Percentiles rank a stretch among this genome's conserved stretches.
Conservation (phyloP, 108 stramenopile genomes). For the Pseudonitzschia multistriata region DNA sequence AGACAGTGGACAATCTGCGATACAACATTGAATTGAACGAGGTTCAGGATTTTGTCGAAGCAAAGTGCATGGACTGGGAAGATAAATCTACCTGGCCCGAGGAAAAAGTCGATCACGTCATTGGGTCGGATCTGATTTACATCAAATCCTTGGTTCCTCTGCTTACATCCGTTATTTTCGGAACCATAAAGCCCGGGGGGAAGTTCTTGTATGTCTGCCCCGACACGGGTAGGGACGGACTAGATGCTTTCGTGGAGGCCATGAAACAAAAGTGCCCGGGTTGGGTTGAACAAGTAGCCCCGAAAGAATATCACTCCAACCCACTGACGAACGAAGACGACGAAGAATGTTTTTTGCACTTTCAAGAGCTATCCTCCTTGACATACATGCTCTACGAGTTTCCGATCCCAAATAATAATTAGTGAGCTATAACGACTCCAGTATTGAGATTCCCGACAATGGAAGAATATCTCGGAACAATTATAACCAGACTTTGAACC, state of each 20-base stretch:
- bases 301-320: conserved; percentile 49
- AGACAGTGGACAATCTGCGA: conserved; percentile 70
- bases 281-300: conserved; percentile 34
- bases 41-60: conserved; percentile 14
- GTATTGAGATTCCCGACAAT: too few relatives aligned
- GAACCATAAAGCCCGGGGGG: conserved; percentile 39
- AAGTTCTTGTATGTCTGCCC: conserved; percentile 66
- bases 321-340: conserved; percentile 66
- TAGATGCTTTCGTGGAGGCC: conserved; percentile 52
- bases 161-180: conserved; percentile 56
- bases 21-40: conserved; percentile 74
- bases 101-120: conserved; percentile 67
- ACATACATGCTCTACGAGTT: conserved; percentile 80
- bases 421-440: neutral
- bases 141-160: conserved; percentile 75
- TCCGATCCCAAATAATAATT: conserved; percentile 5
- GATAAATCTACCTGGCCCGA: conserved; percentile 75
- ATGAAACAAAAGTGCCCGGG: conserved; percentile 46
- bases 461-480: too few relatives aligned
- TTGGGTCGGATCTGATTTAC: conserved; percentile 90
- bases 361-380: conserved; percentile 67
- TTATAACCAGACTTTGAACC: too few relatives aligned
- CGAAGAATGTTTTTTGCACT: conserved; percentile 80
- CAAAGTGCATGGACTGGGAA: conserved; percentile 73
- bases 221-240: conserved; percentile 52